Conservation (phyloP, 768 basidiomycete species). For the Boletus sp. region DNA sequence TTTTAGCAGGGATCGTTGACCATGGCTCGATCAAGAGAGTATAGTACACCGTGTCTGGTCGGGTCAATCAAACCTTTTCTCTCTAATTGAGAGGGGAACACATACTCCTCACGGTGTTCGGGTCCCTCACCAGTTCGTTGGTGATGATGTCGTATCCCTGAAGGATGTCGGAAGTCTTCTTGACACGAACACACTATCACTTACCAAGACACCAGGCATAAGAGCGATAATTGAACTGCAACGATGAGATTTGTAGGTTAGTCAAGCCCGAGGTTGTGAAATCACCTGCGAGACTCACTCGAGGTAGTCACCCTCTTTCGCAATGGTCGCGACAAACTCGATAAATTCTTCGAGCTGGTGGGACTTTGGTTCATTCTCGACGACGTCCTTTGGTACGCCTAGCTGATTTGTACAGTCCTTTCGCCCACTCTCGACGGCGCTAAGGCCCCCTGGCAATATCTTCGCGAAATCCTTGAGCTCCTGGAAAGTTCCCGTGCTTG, state of each 20-base stretch:
- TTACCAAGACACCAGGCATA: slow-evolving; percentile 8
- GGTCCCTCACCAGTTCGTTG: not conserved
- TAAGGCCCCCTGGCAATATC: not conserved
- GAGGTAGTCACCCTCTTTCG: not conserved
- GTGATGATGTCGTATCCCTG: slow-evolving; percentile 2
- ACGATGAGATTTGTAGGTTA: not conserved
- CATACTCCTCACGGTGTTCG: slow-evolving; percentile 3
- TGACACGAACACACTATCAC: not conserved
- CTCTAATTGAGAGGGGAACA: too few relatives aligned
- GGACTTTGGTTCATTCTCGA: not conserved
- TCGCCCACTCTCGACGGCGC: not conserved
- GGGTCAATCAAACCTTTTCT: not conserved
- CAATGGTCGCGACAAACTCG: not conserved
- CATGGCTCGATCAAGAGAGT: not conserved
- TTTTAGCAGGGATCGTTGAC: not conserved
- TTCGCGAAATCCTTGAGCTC: not conserved
- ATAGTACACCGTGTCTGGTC: not conserved
- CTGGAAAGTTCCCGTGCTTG: not conserved
- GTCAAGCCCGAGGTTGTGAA: not conserved
- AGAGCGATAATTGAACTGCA: not conserved
- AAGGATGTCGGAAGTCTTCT: not conserved
- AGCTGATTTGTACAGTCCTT: not conserved
- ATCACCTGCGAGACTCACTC: not conserved
- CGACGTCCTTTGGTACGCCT: not conserved
- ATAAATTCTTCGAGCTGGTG: not conserved